phyloP scores from a whole-genome alignment of 306 rosid species.

The Rosa chinensis region DNA sequence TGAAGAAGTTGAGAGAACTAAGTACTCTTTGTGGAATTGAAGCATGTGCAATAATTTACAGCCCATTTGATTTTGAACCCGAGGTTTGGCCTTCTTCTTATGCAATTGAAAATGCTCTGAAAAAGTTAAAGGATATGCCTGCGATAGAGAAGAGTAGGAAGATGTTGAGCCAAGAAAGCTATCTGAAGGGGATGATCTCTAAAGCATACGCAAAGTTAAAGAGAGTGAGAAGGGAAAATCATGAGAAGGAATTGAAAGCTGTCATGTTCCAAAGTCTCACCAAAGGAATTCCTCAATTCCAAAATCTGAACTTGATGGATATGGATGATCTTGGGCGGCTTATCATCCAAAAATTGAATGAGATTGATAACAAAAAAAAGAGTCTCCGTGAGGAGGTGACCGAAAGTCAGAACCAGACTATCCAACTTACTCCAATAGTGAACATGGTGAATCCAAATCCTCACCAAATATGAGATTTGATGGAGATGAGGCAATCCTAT shows the following conservation, averaged over 20 bases:
- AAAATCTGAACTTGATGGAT: neutral
- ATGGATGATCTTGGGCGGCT: neutral
- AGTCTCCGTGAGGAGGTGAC: neutral
- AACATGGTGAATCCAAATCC: too few species aligned
- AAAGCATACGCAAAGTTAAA: neutral
- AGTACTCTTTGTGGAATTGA: slow-evolving; percentile 31
- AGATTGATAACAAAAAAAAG: neutral
- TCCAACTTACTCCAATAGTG: too few species aligned
- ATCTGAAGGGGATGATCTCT: neutral
- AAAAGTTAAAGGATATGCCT: neutral
- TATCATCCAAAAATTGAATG: neutral
- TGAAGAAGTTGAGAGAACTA: slow-evolving; percentile 33
- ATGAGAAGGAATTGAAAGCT: neutral
- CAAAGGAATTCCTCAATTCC: neutral
- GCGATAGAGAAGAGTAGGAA: neutral
- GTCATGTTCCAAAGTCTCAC: neutral
- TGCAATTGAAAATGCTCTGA: neutral
- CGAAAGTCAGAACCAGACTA: neutral
- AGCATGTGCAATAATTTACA: slow-evolving; percentile 5
- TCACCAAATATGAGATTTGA: too few species aligned
- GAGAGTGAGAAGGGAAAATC: neutral
- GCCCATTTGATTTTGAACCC: neutral
- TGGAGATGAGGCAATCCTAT: too few species aligned
- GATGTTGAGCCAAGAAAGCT: neutral
- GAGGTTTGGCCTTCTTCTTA: neutral